Evolutionary conservation across 768 basidiomycete genomes (phyloP), one percentile per base, ranked within the genome.

Genomic region (Phaeolepiota aurea): DNA sequence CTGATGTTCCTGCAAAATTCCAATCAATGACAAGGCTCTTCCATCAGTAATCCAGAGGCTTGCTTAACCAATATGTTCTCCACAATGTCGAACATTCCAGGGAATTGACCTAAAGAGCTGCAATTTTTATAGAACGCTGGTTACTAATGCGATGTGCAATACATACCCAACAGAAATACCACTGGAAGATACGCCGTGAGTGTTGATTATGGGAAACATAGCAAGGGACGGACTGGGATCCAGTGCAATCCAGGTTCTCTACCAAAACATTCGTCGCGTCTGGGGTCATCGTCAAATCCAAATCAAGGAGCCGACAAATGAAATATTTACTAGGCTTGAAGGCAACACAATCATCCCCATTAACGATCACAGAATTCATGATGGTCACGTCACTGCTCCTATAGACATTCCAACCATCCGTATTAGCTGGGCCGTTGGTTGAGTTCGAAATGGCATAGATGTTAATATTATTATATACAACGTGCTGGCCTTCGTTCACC

Each of bases 371-470:
- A 1, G 73, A 74, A 44, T 77, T 67, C 37, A 56, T 48, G 31
- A 77, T 70, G 1, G 57, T 52, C 20, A 77, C 68, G 38, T 54
- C 61, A 48, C 75, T 69, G 46, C 72, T 74, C 22, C 76, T 68
- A 52, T 79, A 79, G 25, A 76, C 70, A 48, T 81, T 72, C 77
- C 77, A 79, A 3, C 79, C 79, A 48, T 81, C 78, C 4, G 75
- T 76, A 46, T 79, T 77, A 18, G 59, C 54, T 1, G 72, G 63
- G 0, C 40, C 45, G 43, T 71, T 55, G 5, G 56, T 61, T 4
- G 69, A 71, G 11, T 63, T 72, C 3, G 75, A 74, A 3, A 54
- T 56, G 3, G 74, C 65, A 32, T 57, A 58, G 40, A 79, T 66
- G 5, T 63, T 69, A 20, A 77, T 62, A 37, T 69, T 66, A 44